Base-by-base conservation (phyloP, 2,329 filamentous ascomycete genomes). In the Incumbomyces lentus region DNA sequence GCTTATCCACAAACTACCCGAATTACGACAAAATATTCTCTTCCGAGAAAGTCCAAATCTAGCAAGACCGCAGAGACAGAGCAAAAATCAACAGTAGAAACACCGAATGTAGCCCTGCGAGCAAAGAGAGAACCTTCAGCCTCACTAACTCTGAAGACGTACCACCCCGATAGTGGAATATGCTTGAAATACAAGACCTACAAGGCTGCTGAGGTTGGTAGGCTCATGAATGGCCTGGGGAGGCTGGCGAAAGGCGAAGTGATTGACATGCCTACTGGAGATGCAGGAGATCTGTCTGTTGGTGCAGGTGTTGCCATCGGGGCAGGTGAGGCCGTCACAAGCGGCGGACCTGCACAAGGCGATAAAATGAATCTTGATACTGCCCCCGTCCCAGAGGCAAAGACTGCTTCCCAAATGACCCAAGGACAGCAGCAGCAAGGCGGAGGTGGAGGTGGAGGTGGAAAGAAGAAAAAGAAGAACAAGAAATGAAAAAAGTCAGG, bases 141-240 rank as follows among this genome's bases (percentile, higher is more conserved):
- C 54, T 78, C 74, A 46, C 81, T 98, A 43, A 82, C 81, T 3
- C 70, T 98, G 51, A 96, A 94, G 70, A 92, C 92, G 3, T 96
- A 81, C 69, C 86, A 95, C 64, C 84, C 92, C 1, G 71, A 70
- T 35, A 84, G 81, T 46, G 92, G 92, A 59, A 81, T 82, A 48
- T 82, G 82, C 51, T 75, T 98, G 52, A 94, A 95, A 68, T 96
- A 95, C 72, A 76, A 79, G 62, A 98, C 92, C 31, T 83, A 82
- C 62, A 94, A 95, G 67, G 86, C 84, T 16, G 86, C 86, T 16
- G 90, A 96, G 68, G 88, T 98, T 8, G 82, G 84, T 18, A 74
- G 92, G 22, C 68, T 98, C 58, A 78, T 98, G 48, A 78, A 79
- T 43, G 78, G 82, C 36, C 65, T 98, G 52, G 88, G 87, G 1